Conservation (phyloP, 169 alveolate genomes). For the Eimeria necatrix region DNA sequence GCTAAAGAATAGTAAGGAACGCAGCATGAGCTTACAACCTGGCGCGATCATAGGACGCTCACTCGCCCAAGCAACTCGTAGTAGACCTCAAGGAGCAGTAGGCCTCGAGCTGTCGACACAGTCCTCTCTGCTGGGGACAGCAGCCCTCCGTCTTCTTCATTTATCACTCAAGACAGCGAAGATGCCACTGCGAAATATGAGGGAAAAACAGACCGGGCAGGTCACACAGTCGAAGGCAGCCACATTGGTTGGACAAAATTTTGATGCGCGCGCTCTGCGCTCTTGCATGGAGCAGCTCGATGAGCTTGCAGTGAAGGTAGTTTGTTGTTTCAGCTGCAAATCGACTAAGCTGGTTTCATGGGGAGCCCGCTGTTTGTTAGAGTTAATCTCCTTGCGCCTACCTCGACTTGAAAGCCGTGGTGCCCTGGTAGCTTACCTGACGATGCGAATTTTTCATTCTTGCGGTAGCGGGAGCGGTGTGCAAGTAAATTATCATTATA, state of each 20-base stretch:
- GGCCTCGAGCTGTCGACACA: constrained; percentile 73
- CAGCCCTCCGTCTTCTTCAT: constrained; percentile 77
- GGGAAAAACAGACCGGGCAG: constrained; percentile 23
- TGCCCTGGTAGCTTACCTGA: constrained; percentile 66
- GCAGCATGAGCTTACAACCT: constrained; percentile 68
- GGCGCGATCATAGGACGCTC: constrained; percentile 78
- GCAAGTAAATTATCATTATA: background rate
- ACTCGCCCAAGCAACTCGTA: constrained; percentile 70
- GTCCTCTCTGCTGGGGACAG: constrained; percentile 68
- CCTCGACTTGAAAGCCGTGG: constrained; percentile 64
- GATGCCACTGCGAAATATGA: background rate
- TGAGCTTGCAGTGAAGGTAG: constrained; percentile 26
- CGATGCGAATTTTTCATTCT: constrained; percentile 70
- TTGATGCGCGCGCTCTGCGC: background rate
- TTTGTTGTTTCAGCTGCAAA: constrained; percentile 77
- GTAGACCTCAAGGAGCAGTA: background rate
- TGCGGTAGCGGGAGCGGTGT: constrained; percentile 48
- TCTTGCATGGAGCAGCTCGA: constrained; percentile 50
- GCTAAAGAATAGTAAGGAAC: background rate
- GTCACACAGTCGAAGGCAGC: background rate
- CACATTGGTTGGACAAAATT: background rate
- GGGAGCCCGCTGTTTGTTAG: constrained; percentile 80
- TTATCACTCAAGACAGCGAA: constrained; percentile 41
- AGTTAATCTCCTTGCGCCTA: constrained; percentile 60
- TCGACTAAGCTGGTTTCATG: constrained; percentile 66